Base-by-base conservation (phyloP, 23 red algal genomes). In the Agarophyton chilense region DNA sequence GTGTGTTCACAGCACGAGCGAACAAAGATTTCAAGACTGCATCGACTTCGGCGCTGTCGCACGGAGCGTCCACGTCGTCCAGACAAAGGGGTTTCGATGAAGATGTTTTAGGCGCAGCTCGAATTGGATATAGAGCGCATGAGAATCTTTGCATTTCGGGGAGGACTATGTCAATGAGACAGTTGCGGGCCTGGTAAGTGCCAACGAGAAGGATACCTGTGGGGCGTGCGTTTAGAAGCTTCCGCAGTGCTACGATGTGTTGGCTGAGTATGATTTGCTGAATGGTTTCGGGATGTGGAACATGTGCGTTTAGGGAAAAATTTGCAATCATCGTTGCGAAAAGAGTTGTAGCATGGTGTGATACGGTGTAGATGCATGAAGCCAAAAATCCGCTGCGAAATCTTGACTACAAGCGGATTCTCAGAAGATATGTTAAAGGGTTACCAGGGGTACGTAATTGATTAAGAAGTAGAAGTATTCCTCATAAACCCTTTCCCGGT, bases 1-100 rank as follows among this genome's bases (percentile, higher is more conserved):
- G 36, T 26, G 44, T 5, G 28, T 36, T 31, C 31, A 24, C 11
- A 62, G 29, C 40, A 0, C 67, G 68, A 9, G 68, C 39, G 47
- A 88, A 88, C 19, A 88, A 13, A 22, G 43, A 67, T 29, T 88
- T 88, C 35, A 86, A 12, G 24, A 26, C 53, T 17, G 35, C 65
- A 12, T 58, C 58, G 1, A 74, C 50, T 21, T 55, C 65, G 19
- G 44, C 41, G 19, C 19, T 6, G n/a, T 72, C 65, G 21, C 65
- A 72, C 22, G 65, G 84, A 16, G 72, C 32, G 40, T 88, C 84
- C 10, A 88, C 17, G 49, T 88, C 50, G 24, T 72, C 68, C 50
- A 88, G 36, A 40, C 84, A 88, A 36, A 88, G 41, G 9, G 40
- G 52, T 8, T 10, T 40, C 3, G 34, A 49, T 40, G 34, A 0